Evolutionary conservation across 257 asterid genomes (phyloP).

Genomic region (Nicotiana tabacum): DNA sequence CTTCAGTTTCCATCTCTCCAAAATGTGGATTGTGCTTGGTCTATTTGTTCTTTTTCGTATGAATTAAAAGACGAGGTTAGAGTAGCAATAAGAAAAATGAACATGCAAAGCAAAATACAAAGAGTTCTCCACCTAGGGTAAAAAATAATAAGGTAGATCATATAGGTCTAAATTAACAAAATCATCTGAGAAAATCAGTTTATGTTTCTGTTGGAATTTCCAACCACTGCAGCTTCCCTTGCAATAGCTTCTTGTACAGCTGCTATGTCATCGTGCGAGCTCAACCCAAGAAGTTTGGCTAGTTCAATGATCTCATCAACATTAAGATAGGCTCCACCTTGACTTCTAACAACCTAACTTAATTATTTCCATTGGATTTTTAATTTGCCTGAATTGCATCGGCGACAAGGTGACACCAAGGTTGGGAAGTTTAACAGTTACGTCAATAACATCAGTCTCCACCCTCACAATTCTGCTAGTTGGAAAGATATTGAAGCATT

Average conservation of each 20-base stretch:
- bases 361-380: slow-evolving; percentile 91
- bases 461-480: slow-evolving; percentile 77
- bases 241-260: slow-evolving; percentile 97
- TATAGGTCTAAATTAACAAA: slow-evolving; percentile 9
- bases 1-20: slow-evolving; percentile 97
- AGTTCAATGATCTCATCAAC: slow-evolving; percentile 92
- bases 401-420: slow-evolving; percentile 95
- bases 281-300: slow-evolving; percentile 91
- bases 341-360: slow-evolving; percentile 79
- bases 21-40: slow-evolving; percentile 84
- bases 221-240: slow-evolving; percentile 97
- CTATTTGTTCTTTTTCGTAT: slow-evolving; percentile 73
- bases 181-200: slow-evolving; percentile 65
- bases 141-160: not conserved
- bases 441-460: slow-evolving; percentile 79
- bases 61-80: slow-evolving; percentile 17
- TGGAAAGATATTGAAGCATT: slow-evolving; percentile 82
- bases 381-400: slow-evolving; percentile 88
- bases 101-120: slow-evolving; percentile 6
- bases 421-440: slow-evolving; percentile 90
- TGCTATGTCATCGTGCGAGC: slow-evolving; percentile 80
- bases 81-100: slow-evolving; percentile 14
- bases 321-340: slow-evolving; percentile 78
- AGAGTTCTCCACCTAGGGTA: not conserved
- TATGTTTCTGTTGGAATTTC: slow-evolving; percentile 67